Evolutionary conservation across 345 rosid species (phyloP), one percentile per base, ranked within the genome.

Genomic region (Boechera stricta): DNA sequence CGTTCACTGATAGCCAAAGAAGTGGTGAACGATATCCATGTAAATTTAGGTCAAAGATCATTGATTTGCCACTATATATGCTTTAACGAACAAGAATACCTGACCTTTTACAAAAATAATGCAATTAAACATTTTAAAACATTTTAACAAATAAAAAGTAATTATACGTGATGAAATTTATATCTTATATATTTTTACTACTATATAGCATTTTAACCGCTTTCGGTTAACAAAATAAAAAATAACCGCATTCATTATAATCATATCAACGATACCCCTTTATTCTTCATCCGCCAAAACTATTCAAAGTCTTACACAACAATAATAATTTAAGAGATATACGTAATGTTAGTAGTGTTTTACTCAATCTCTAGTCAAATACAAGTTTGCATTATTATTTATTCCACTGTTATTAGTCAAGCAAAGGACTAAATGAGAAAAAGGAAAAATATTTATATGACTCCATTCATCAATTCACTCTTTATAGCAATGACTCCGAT

Each of bases 331-430:
- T 24, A 36, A 49, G 58, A 71, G 24, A 41, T 44, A 55, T 73
- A 32, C 21, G 44, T 32, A 54, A 74, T 18, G 18, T 12, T 33
- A 42, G 18, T 72, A 42, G 55, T 26, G 24, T 58, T 36, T 67
- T 51, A 53, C 38, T 12, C 39, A 51, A 24, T 62, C 64, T 54
- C 64, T 47, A 69, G 75, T 69, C 41, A 52, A 41, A 53, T 32
- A 21, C 21, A 69, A 61, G 24, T 33, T 44, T 63, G 80, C 80
- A 69, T 69, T 35, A 63, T 77, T 77, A 35, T 35, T 11, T 33
- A 24, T 62, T 35, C 44, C 67, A 77, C 80, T 77, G 80, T 69
- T 70, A 70, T 53, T 71, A 70, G 75, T 77, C 80, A 77, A 70
- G 52, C 59, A 42, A 63, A 63, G 54, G 10, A 54, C 7, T 62